Evolutionary conservation across 345 rosid species (phyloP).

Genomic region (Camelina sativa): DNA sequence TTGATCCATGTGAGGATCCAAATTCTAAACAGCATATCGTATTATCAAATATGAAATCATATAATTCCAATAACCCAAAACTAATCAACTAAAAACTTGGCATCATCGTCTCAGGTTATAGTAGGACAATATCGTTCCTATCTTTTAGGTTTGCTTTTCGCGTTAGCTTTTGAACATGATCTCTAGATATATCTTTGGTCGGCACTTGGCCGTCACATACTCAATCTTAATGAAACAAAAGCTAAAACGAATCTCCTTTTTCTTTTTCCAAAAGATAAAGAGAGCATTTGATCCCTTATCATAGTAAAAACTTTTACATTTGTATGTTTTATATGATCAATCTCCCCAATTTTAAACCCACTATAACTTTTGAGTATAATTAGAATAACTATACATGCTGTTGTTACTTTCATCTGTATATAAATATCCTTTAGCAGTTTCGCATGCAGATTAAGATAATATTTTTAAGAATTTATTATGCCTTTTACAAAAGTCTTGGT

Average conservation of each 20-base stretch:
- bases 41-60: not conserved
- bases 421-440: no score
- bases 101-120: not conserved
- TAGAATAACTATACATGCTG: no score
- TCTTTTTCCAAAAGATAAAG: slow-evolving; percentile 22
- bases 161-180: slow-evolving; percentile 25
- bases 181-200: slow-evolving; percentile 31
- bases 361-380: no score
- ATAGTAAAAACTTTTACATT: not conserved
- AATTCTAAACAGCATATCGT: not conserved
- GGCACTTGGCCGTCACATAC: slow-evolving; percentile 10
- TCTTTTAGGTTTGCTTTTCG: not conserved
- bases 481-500: no score
- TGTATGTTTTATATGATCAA: not conserved
- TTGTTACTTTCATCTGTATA: not conserved
- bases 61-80: not conserved
- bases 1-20: not conserved
- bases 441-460: no score
- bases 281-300: not conserved
- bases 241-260: slow-evolving; percentile 15
- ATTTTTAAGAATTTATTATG: no score
- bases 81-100: not conserved
- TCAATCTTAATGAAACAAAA: slow-evolving; percentile 39
- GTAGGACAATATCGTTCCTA: not conserved
- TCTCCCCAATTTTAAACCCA: not conserved